Base-by-base conservation (phyloP, 768 basidiomycete species). In the Dictyophora rubrovolvata region DNA sequence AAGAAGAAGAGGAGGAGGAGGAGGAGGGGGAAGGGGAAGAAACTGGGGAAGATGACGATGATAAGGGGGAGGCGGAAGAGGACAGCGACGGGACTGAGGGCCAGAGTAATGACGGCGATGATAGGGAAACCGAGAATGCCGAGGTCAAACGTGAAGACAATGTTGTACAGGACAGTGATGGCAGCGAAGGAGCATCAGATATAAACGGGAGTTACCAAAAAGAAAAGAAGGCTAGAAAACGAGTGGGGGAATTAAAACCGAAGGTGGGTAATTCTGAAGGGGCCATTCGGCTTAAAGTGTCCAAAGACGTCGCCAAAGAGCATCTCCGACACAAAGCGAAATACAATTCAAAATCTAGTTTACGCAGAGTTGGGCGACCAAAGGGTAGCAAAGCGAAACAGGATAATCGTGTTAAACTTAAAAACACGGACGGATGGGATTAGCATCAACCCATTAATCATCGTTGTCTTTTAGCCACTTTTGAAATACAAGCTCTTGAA, bases 321-420 rank as follows among this genome's bases (percentile, higher is more conserved):
- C 83, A 82, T 2, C 77, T 80, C 18, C 79, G 79, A 60, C 79
- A 87, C 64, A 79, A 87, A 66, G 77, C 79, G 59, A 89, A 89
- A 68, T 81, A 88, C 68, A 92, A 94, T 72, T 83, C 87, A 0
- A 89, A 85, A 70, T 80, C 84, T 62, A 77, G 79, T 7, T 76
- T 76, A 2, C 78, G 80, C 56, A 76, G 82, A 57, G 80, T 77
- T 28, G 77, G 75, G 14, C 75, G 89, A 42, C 74, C 83, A 21
- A 83, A 84, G 63, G 92, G 92, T 20, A 91, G 87, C 68, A 94
- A 94, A 69, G 85, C 85, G 56, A 94, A 91, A 72, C 83, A 84
- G 66, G 88, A 92, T 65, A 79, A 72, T 33, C 75, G 80, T 60
- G 78, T 89, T 11, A 83, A 81, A 65, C 53, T 80, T 47, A 86